Evolutionary conservation across 2,329 filamentous ascomycete genomes (phyloP).

Genomic region (Rhexocercosporidium sp.): DNA sequence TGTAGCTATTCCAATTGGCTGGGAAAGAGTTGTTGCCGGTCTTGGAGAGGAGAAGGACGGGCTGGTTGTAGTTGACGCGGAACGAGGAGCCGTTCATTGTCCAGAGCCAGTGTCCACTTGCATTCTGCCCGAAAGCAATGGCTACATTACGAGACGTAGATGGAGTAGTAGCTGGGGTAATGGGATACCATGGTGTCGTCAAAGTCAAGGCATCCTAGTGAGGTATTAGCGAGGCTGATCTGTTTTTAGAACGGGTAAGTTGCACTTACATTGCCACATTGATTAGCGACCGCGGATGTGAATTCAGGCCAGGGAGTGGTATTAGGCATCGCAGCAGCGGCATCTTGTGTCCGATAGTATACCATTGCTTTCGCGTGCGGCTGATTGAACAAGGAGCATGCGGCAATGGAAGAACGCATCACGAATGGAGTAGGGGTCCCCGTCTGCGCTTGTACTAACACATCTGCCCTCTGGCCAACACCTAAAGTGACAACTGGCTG

Average conservation of each 20-base stretch:
- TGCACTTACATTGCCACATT: conserved; percentile 10
- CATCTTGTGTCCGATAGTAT: conserved; percentile 66
- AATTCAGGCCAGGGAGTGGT: conserved; percentile 53
- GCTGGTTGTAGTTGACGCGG: conserved; percentile 65
- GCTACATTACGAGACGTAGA: not conserved
- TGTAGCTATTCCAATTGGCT: conserved; percentile 58
- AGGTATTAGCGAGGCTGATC: not conserved
- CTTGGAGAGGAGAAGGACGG: conserved; percentile 58
- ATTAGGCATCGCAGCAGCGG: conserved; percentile 50
- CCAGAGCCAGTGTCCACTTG: conserved; percentile 45
- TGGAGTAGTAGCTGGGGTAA: not conserved
- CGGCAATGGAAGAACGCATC: conserved; percentile 59
- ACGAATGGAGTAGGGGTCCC: conserved; percentile 52
- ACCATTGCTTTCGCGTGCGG: conserved; percentile 63
- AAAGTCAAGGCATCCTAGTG: not conserved
- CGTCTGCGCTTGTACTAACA: conserved; percentile 54
- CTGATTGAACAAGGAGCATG: conserved; percentile 55
- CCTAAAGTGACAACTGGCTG: conserved; percentile 58
- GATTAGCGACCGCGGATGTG: conserved; percentile 52
- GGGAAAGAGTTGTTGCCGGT: conserved; percentile 58
- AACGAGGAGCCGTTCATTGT: conserved; percentile 56
- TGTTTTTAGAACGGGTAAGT: not conserved
- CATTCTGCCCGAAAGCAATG: conserved; percentile 6
- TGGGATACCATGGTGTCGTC: conserved; percentile 3
- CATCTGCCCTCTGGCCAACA: conserved; percentile 55